phyloP scores from a whole-genome alignment of 2,329 filamentous ascomycete species.

The Neopestalotiopsis clavispora region DNA sequence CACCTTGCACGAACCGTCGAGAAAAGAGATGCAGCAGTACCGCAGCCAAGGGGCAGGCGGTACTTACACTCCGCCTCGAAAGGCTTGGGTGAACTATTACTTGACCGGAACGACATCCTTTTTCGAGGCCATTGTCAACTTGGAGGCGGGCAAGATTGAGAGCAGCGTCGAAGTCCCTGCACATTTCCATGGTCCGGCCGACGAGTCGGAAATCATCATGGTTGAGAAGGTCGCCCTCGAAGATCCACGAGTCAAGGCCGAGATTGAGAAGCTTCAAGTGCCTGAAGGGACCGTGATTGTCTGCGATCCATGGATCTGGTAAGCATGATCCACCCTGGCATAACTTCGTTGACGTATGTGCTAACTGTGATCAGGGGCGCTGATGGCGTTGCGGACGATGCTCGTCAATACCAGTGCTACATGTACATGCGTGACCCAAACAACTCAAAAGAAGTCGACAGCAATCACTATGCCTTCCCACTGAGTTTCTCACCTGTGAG shows the following conservation, averaged over 20 bases:
- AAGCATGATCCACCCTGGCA: neutral
- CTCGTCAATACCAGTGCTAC: slow-evolving; percentile 15
- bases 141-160: neutral
- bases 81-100: slow-evolving; percentile 13
- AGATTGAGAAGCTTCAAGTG: slow-evolving; percentile 14
- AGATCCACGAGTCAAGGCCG: slow-evolving; percentile 7
- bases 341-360: neutral
- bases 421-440: slow-evolving; percentile 16
- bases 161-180: slow-evolving; percentile 11
- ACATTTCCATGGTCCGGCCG: slow-evolving; percentile 13
- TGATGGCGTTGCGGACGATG: slow-evolving; percentile 11
- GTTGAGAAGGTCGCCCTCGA: slow-evolving; percentile 11
- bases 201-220: slow-evolving; percentile 10
- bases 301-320: slow-evolving; percentile 17
- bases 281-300: slow-evolving; percentile 7
- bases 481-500: slow-evolving; percentile 12
- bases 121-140: slow-evolving; percentile 10
- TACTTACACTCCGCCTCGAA: slow-evolving; percentile 3
- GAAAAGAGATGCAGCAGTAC: slow-evolving; percentile 17
- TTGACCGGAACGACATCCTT: slow-evolving; percentile 14
- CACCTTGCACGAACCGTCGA: slow-evolving; percentile 10
- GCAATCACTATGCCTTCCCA: slow-evolving; percentile 17
- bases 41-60: neutral
- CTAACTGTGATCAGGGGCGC: neutral
- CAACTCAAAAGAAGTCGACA: slow-evolving; percentile 11